Conservation (phyloP, 106 monocot genomes). For the Agapanthus africanus region DNA sequence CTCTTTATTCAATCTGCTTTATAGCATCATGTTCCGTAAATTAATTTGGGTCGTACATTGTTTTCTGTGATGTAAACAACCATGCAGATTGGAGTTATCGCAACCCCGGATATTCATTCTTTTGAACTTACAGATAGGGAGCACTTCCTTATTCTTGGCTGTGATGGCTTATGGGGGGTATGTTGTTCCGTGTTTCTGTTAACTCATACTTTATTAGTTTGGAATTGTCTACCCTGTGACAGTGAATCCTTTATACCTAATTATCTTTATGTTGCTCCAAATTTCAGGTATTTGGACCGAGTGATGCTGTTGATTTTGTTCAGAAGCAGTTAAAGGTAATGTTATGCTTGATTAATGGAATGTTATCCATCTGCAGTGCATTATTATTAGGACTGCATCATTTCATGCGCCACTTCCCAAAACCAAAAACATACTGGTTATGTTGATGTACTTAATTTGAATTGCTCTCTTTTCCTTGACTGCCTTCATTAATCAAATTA, state of each 20-base stretch:
- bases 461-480: no score
- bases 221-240: not conserved
- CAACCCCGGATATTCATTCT: slow-evolving; percentile 81
- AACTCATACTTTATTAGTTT: not conserved
- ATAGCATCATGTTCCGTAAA: not conserved
- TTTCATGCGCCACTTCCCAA: not conserved
- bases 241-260: not conserved
- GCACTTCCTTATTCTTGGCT: slow-evolving; percentile 76
- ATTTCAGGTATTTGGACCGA: slow-evolving; percentile 77
- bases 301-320: slow-evolving; percentile 88
- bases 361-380: not conserved
- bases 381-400: not conserved
- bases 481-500: no score
- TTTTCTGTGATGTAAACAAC: not conserved
- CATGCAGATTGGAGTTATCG: slow-evolving; percentile 75
- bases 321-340: slow-evolving; percentile 75
- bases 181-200: not conserved
- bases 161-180: slow-evolving; percentile 96
- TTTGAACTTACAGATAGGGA: slow-evolving; percentile 77
- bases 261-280: slow-evolving; percentile 9
- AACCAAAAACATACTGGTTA: not conserved
- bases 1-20: not conserved
- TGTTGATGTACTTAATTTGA: no score
- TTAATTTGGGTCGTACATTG: not conserved
- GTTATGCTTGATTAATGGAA: not conserved